These are phyloP conservation scores for Echium plantagineum DNA, from an alignment of 257 asterid genomes.

Conservation along the genomic window DNA sequence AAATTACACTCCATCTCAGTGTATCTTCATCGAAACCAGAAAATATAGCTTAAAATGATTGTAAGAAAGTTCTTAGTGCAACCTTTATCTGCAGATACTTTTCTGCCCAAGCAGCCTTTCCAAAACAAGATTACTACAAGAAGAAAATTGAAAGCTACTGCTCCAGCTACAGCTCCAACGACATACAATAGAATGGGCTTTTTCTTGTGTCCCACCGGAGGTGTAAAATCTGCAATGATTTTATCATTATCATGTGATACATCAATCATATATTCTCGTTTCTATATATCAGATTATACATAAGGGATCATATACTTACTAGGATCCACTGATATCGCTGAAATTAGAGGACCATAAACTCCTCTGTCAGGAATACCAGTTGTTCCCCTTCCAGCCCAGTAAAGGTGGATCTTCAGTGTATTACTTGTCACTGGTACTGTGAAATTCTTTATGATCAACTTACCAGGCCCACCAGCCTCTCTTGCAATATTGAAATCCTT, in stretches of 20 bases:
- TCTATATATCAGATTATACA: background rate
- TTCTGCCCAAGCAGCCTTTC: slow-evolving; percentile 40
- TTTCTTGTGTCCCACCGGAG: slow-evolving; percentile 44
- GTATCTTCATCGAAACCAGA: background rate
- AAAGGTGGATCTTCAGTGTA: slow-evolving; percentile 67
- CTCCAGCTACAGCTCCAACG: slow-evolving; percentile 47
- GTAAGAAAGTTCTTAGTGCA: background rate
- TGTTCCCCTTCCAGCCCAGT: slow-evolving; percentile 92
- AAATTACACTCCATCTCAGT: background rate
- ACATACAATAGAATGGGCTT: slow-evolving; percentile 20
- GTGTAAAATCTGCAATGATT: slow-evolving; percentile 50
- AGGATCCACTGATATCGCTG: slow-evolving; percentile 80
- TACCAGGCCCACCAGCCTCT: slow-evolving; percentile 74
- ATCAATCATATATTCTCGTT: background rate
- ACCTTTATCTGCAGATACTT: slow-evolving; percentile 51
- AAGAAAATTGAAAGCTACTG: slow-evolving; percentile 26
- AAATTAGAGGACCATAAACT: slow-evolving; percentile 75
- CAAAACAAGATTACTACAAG: slow-evolving; percentile 29
- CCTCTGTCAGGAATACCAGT: slow-evolving; percentile 83
- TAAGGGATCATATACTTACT: slow-evolving; percentile 35
- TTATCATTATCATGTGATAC: background rate
- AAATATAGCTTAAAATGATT: background rate
- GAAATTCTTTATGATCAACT: slow-evolving; percentile 44
- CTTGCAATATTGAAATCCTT: slow-evolving; percentile 70
- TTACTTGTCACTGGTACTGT: slow-evolving; percentile 37